Evolutionary conservation across 179 eudicot genomes (phyloP).

Genomic region (Beta lomatogona): DNA sequence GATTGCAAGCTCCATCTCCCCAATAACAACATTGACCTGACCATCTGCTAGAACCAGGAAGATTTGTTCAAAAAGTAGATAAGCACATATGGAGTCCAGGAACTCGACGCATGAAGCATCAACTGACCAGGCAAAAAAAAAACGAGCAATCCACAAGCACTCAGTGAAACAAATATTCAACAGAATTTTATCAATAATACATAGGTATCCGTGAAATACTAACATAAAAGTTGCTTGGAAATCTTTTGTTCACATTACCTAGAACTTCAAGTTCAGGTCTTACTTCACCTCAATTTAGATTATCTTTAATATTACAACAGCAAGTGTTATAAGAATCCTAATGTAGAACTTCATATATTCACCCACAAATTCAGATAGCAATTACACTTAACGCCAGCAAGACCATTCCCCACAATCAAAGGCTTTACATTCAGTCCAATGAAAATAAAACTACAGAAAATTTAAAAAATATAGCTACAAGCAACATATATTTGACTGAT

Average conservation of each 20-base stretch:
- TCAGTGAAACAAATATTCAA: neutral
- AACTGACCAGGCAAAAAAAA: neutral
- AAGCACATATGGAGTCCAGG: neutral
- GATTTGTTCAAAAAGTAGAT: neutral
- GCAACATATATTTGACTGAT: neutral
- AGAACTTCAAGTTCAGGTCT: neutral
- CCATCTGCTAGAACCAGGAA: neutral
- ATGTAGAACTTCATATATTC: neutral
- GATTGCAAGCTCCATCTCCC: too few species aligned
- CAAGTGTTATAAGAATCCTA: too few species aligned
- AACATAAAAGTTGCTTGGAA: neutral
- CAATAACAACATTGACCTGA: neutral
- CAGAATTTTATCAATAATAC: neutral
- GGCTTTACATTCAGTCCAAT: constrained; percentile 2
- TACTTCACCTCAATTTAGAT: neutral
- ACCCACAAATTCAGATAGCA: neutral
- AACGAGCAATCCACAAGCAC: neutral
- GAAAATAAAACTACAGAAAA: neutral
- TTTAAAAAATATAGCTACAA: neutral
- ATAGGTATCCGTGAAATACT: neutral
- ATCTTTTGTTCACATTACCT: neutral
- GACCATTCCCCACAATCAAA: neutral
- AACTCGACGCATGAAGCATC: neutral
- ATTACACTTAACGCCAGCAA: neutral
- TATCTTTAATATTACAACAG: too few species aligned